These are phyloP conservation scores for Raddia distichophylla DNA, from an alignment of 176 grass and related monocot species.

Conservation along the genomic window DNA sequence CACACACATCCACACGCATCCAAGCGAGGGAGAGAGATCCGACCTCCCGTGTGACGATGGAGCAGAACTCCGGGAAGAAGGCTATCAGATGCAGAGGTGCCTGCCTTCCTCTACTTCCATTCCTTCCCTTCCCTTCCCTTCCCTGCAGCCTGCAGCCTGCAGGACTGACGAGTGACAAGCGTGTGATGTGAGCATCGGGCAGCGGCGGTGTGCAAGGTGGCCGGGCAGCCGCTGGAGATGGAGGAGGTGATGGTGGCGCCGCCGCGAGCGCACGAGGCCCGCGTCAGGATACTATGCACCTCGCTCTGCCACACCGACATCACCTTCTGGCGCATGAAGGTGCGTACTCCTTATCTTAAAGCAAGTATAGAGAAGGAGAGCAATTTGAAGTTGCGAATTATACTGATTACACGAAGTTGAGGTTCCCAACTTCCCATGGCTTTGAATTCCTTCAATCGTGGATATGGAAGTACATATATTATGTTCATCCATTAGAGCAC, in stretches of 20 bases:
- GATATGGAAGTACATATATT: too few species aligned
- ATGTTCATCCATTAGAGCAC: too few species aligned
- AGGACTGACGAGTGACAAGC: not conserved
- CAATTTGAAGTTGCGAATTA: too few species aligned
- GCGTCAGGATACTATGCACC: constrained; percentile 65
- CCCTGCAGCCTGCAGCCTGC: too few species aligned
- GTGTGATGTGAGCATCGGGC: not conserved
- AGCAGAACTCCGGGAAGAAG: not conserved
- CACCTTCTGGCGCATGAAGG: constrained; percentile 68
- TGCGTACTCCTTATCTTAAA: not conserved
- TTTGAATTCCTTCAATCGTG: too few species aligned
- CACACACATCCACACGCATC: too few species aligned
- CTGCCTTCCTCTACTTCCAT: not conserved
- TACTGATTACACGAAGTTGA: too few species aligned
- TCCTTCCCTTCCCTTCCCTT: not conserved
- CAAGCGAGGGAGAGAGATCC: too few species aligned
- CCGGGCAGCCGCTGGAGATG: constrained; percentile 58
- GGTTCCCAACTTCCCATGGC: too few species aligned
- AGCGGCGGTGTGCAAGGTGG: constrained; percentile 71
- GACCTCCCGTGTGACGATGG: too few species aligned
- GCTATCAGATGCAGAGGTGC: constrained; percentile 75
- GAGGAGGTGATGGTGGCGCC: constrained; percentile 86
- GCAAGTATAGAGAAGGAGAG: too few species aligned
- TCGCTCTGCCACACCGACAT: constrained; percentile 77
- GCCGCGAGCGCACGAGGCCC: constrained; percentile 63